Evolutionary conservation across 2,329 filamentous ascomycete genomes (phyloP).

Genomic region (Simplicillium sp.): DNA sequence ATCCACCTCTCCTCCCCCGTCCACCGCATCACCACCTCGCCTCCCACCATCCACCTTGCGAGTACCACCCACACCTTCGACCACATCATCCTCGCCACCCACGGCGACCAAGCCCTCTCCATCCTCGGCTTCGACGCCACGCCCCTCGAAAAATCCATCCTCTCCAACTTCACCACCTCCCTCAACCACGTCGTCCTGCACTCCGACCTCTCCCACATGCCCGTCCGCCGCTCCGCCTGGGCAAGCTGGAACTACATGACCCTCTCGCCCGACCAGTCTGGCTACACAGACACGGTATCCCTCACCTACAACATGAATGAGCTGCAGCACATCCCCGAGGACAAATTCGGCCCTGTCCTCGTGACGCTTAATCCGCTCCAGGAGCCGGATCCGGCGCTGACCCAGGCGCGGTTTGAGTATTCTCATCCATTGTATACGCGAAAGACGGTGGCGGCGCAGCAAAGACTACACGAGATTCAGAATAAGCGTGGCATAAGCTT

Average conservation of each 20-base stretch:
- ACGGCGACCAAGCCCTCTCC: conserved; percentile 63
- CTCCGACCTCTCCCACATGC: conserved; percentile 66
- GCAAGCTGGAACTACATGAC: conserved; percentile 76
- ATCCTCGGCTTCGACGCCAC: conserved; percentile 54
- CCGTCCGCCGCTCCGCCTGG: conserved; percentile 55
- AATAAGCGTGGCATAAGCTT: conserved; percentile 71
- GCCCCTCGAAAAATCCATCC: conserved; percentile 53
- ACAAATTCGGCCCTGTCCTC: conserved; percentile 60
- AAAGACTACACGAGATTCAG: conserved; percentile 58
- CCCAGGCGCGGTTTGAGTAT: conserved; percentile 65
- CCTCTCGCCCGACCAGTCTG: conserved; percentile 40
- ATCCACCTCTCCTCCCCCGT: conserved; percentile 59
- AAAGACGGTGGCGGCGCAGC: conserved; percentile 56
- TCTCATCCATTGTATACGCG: conserved; percentile 65
- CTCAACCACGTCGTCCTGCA: conserved; percentile 69
- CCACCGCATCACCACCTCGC: conserved; percentile 41
- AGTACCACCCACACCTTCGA: conserved; percentile 55
- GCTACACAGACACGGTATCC: conserved; percentile 52
- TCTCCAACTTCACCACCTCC: conserved; percentile 61
- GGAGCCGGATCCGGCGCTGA: conserved; percentile 50
- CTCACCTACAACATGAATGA: conserved; percentile 84
- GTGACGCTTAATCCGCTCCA: conserved; percentile 73
- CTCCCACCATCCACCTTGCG: conserved; percentile 45
- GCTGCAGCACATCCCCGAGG: conserved; percentile 61
- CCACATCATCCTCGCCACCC: conserved; percentile 71